Evolutionary conservation across 1,139 yeast species (phyloP).

Genomic region (Scheffersomyces titani): DNA sequence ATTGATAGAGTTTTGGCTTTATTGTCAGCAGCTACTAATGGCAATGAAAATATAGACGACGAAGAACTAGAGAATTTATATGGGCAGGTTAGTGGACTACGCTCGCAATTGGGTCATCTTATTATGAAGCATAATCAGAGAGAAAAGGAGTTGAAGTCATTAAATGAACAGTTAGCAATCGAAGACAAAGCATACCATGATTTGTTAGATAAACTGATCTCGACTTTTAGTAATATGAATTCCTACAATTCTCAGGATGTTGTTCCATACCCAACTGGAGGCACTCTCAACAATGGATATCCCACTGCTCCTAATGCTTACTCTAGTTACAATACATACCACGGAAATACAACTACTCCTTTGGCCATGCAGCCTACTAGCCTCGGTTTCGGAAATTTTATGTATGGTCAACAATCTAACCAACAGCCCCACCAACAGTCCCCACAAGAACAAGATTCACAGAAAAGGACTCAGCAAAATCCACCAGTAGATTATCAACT

Average conservation of each 20-base stretch:
- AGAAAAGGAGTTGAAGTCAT: constrained; percentile 70
- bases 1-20: constrained; percentile 38
- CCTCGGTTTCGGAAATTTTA: constrained; percentile 39
- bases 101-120: constrained; percentile 70
- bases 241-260: constrained; percentile 1
- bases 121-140: constrained; percentile 76
- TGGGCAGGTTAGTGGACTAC: constrained; percentile 67
- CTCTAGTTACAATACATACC: constrained; percentile 1
- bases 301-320: constrained; percentile 1
- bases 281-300: constrained; percentile 17
- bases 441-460: background rate
- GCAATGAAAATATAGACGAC: constrained; percentile 20
- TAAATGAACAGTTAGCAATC: constrained; percentile 66
- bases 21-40: constrained; percentile 35
- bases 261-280: constrained; percentile 22
- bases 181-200: constrained; percentile 74
- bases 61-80: constrained; percentile 58
- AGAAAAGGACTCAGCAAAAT: background rate
- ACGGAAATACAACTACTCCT: constrained; percentile 8
- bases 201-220: constrained; percentile 56
- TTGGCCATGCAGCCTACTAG: constrained; percentile 36
- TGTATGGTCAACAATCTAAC: background rate
- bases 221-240: constrained; percentile 18
- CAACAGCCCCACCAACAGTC: constrained; percentile 1
- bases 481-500: constrained; percentile 3